Evolutionary conservation across 2,329 filamentous ascomycete genomes (phyloP).

Genomic region (Aureobasidium sp.): DNA sequence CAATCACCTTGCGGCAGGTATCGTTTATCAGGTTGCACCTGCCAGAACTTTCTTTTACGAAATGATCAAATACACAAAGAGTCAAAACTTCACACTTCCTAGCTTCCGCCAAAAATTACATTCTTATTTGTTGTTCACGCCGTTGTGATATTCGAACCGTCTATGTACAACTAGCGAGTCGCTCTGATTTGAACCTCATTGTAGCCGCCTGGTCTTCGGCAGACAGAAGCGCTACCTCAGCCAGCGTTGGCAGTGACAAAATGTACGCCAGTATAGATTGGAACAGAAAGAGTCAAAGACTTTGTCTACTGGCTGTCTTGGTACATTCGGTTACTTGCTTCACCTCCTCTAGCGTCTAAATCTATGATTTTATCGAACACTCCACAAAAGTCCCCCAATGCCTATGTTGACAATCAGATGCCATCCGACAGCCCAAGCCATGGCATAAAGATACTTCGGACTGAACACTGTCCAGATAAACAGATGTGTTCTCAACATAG

Average conservation of each 20-base stretch:
- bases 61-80: no score
- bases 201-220: no score
- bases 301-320: neutral
- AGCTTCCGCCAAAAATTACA: no score
- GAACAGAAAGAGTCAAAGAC: neutral
- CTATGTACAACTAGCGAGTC: no score
- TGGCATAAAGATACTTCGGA: conserved; percentile 87
- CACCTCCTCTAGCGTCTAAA: neutral
- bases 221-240: neutral
- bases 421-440: conserved; percentile 79
- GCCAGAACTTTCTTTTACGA: no score
- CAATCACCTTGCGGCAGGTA: no score
- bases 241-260: neutral
- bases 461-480: conserved; percentile 99
- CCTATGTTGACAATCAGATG: conserved; percentile 65
- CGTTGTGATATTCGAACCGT: no score
- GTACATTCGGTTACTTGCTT: neutral
- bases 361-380: neutral
- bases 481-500: conserved; percentile 72
- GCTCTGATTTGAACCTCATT: no score
- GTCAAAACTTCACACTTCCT: no score
- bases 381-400: conserved; percentile 2
- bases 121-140: no score
- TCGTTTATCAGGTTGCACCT: no score
- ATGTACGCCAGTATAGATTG: neutral